Base-by-base conservation (phyloP, 106 monocot genomes). In the Acorus calamus region DNA sequence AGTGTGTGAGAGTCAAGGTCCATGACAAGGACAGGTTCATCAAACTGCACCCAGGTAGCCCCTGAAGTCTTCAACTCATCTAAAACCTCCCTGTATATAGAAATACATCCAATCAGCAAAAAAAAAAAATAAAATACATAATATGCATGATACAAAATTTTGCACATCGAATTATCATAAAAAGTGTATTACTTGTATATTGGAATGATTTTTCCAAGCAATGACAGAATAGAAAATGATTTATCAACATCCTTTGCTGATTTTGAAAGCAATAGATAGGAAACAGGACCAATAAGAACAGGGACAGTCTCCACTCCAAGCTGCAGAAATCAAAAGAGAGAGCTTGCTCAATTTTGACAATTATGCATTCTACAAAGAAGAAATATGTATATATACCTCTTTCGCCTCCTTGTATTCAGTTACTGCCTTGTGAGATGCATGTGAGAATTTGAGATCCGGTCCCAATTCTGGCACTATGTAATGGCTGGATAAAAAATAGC, bases 101-200 rank as follows among this genome's bases (percentile, higher is more conserved):
- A n/a, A n/a, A n/a, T n/a, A n/a, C n/a, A n/a, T n/a, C n/a, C n/a
- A n/a, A n/a, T n/a, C n/a, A n/a, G n/a, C n/a, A n/a, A n/a, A n/a
- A n/a, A n/a, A n/a, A n/a, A n/a, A n/a, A n/a, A n/a, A n/a, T n/a
- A n/a, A n/a, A n/a, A n/a, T n/a, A n/a, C n/a, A n/a, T n/a, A n/a
- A n/a, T n/a, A n/a, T n/a, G n/a, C n/a, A n/a, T n/a, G n/a, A n/a
- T n/a, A n/a, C n/a, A n/a, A n/a, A n/a, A n/a, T n/a, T n/a, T n/a
- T n/a, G n/a, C n/a, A n/a, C n/a, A n/a, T n/a, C n/a, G n/a, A n/a
- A n/a, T n/a, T n/a, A n/a, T n/a, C n/a, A n/a, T n/a, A n/a, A n/a
- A n/a, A n/a, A n/a, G n/a, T n/a, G n/a, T n/a, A n/a, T n/a, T 73
- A 91, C 86, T 86, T 92, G 84, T 92, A 92, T n/a, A 86, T 72